Percentiles rank a stretch among this genome's conserved stretches.
Conservation (phyloP, 2,329 filamentous ascomycete genomes). For the Colletotrichum liriopes region DNA sequence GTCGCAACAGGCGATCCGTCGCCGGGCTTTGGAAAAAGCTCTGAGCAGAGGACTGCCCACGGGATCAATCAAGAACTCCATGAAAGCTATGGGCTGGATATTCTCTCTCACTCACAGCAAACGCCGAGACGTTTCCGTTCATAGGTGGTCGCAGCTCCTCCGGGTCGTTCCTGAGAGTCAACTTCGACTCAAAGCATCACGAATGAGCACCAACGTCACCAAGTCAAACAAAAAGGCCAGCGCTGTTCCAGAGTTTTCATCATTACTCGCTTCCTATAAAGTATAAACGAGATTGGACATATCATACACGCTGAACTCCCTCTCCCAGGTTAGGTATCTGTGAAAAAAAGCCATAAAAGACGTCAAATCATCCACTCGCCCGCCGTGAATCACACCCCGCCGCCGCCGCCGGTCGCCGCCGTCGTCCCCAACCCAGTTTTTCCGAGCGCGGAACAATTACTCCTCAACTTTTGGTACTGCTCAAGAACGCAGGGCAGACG, state of each 20-base stretch:
- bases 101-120: no score
- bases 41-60: not conserved
- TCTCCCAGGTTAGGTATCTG: slow-evolving; percentile 32
- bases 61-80: no score
- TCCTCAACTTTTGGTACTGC: not conserved
- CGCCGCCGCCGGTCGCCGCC: slow-evolving; percentile 21
- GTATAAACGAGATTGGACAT: slow-evolving; percentile 12
- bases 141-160: no score
- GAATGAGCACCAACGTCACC: not conserved
- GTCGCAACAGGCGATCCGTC: not conserved
- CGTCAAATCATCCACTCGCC: slow-evolving; percentile 14
- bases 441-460: slow-evolving; percentile 15
- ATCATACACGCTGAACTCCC: slow-evolving; percentile 41
- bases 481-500: not conserved
- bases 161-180: not conserved
- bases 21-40: not conserved
- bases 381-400: slow-evolving; percentile 11
- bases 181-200: not conserved
- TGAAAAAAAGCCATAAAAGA: slow-evolving; percentile 10
- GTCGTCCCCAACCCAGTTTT: slow-evolving; percentile 2
- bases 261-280: slow-evolving; percentile 29
- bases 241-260: slow-evolving; percentile 3
- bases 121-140: no score
- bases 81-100: no score
- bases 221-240: not conserved